Evolutionary conservation across 2,329 filamentous ascomycete species (phyloP).

Genomic region (Aureobasidium mangrovei): DNA sequence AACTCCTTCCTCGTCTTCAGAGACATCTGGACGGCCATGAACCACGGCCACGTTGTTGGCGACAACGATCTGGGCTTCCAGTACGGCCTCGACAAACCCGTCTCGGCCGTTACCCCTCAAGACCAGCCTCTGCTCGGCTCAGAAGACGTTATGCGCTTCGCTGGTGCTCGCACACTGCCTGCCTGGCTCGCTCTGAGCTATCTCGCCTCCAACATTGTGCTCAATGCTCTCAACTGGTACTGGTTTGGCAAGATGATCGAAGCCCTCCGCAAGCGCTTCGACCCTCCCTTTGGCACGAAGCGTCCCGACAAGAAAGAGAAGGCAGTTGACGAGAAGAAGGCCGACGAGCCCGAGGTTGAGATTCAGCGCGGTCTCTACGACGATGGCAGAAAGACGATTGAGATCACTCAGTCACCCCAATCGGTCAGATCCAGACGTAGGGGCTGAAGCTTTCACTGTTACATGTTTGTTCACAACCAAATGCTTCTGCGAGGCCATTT

Average conservation of each 20-base stretch:
- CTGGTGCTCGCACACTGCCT: constrained; percentile 44
- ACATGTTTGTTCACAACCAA: too few species aligned
- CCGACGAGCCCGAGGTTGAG: constrained; percentile 19
- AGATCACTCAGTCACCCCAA: constrained; percentile 13
- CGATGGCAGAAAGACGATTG: constrained; percentile 21
- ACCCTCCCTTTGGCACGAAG: constrained; percentile 44
- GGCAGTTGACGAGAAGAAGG: constrained; percentile 16
- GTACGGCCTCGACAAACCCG: constrained; percentile 2
- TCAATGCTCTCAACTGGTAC: constrained; percentile 71
- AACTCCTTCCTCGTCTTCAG: constrained; percentile 56
- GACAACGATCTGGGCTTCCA: constrained; percentile 13
- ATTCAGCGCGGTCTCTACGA: constrained; percentile 19
- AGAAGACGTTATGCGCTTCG: constrained; percentile 41
- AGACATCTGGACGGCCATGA: constrained; percentile 52
- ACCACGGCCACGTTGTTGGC: constrained; percentile 18
- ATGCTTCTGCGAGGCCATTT: too few species aligned
- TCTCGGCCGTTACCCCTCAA: constrained; percentile 5
- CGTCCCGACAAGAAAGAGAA: constrained; percentile 21
- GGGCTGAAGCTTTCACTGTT: background rate
- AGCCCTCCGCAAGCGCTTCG: constrained; percentile 68
- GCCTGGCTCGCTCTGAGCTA: constrained; percentile 63
- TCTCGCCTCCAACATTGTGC: constrained; percentile 57
- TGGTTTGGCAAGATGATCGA: constrained; percentile 86
- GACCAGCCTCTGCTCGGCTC: background rate
- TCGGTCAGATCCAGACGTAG: constrained; percentile 10